These are phyloP conservation scores for Eremochloa ophiuroides DNA, from an alignment of 176 grass and related monocot genomes.

Conservation along the genomic window DNA sequence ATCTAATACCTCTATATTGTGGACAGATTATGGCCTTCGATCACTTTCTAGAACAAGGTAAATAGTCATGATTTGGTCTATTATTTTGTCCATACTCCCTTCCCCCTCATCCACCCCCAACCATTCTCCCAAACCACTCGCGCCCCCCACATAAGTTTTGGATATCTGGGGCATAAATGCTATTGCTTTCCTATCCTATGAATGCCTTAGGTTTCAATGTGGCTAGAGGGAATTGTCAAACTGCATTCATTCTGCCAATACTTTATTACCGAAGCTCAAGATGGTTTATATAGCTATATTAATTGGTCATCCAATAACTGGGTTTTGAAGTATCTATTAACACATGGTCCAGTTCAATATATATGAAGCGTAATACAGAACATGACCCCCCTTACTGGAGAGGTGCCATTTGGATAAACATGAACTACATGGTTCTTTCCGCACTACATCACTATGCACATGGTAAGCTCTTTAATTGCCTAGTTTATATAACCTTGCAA, in stretches of 20 bases:
- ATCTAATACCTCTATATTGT: conserved; percentile 78
- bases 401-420: conserved; percentile 99
- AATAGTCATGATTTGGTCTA: conserved; percentile 4
- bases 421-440: conserved; percentile 98
- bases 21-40: conserved; percentile 91
- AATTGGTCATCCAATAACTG: background rate
- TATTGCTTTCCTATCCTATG: background rate
- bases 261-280: background rate
- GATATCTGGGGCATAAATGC: background rate
- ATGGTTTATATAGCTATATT: background rate
- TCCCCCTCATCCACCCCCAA: background rate
- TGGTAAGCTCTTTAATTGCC: conserved; percentile 36
- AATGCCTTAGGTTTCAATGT: background rate
- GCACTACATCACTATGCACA: conserved; percentile 74
- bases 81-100: background rate
- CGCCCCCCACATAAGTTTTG: background rate
- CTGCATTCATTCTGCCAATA: background rate
- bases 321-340: conserved; percentile 7
- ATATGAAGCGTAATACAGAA: conserved; percentile 93
- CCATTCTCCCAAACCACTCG: background rate
- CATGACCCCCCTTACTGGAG: conserved; percentile 96
- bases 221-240: background rate
- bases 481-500: background rate
- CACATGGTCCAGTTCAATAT: conserved; percentile 66
- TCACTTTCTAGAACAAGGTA: conserved; percentile 93